Percentiles rank a stretch among this genome's conserved stretches.
phyloP scores from a whole-genome alignment of 768 basidiomycete genomes.

The Amanita rimosa region DNA sequence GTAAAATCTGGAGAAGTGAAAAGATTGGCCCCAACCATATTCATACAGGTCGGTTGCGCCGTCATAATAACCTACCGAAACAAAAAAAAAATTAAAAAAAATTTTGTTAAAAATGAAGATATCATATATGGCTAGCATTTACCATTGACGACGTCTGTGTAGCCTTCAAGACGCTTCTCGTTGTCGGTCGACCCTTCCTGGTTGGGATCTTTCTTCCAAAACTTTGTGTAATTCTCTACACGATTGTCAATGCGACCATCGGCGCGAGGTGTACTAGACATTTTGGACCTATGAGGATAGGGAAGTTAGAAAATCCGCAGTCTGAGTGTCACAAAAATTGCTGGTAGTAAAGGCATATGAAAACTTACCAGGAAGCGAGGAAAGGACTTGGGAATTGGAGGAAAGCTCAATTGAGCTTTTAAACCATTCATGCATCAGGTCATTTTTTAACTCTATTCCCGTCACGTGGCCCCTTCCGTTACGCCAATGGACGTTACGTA shows the following conservation, averaged over 20 bases:
- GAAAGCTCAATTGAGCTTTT: background rate
- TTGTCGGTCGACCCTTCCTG: constrained; percentile 59
- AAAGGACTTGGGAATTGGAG: background rate
- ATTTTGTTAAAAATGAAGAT: background rate
- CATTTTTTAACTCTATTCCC: background rate
- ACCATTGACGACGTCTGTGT: constrained; percentile 94
- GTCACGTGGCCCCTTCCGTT: background rate
- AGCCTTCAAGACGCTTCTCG: constrained; percentile 65
- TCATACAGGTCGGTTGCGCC: constrained; percentile 94
- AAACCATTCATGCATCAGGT: background rate
- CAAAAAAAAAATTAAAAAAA: background rate
- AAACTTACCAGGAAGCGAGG: background rate
- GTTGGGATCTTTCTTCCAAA: constrained; percentile 79
- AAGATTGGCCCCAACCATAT: constrained; percentile 84
- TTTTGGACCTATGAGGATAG: background rate
- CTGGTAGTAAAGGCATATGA: background rate
- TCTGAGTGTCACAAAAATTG: background rate
- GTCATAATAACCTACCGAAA: constrained; percentile 77
- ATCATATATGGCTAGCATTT: background rate
- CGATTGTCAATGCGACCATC: constrained; percentile 59
- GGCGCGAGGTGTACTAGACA: constrained; percentile 13
- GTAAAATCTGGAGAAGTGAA: constrained; percentile 98
- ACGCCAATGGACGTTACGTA: no score
- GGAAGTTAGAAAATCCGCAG: background rate
- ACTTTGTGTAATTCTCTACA: constrained; percentile 78